A percentile compares a stretch with the other conserved stretches of the same genome.
phyloP scores from a whole-genome alignment of 371 early-diverging fungal species.

The Choanephora cucurbitarum region DNA sequence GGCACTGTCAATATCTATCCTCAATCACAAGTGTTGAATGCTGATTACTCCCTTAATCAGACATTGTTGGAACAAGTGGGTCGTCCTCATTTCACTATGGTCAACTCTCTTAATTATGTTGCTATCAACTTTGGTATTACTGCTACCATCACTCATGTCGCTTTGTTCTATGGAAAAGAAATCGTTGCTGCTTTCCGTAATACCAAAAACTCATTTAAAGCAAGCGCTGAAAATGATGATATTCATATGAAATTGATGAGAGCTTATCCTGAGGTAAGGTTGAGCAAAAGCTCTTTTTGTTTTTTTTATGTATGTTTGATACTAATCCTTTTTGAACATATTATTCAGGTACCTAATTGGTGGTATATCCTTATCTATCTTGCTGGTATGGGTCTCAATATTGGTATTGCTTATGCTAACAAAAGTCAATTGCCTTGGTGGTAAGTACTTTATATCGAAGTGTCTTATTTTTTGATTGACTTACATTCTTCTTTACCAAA shows the following conservation, averaged over 20 bases:
- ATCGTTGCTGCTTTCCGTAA: background rate
- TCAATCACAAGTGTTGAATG: conserved; percentile 40
- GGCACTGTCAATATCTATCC: conserved; percentile 36
- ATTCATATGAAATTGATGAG: conserved; percentile 71
- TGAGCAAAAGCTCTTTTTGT: too few relatives aligned
- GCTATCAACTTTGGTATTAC: conserved; percentile 51
- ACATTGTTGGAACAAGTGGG: conserved; percentile 42
- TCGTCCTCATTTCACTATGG: conserved; percentile 33
- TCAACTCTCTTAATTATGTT: conserved; percentile 29
- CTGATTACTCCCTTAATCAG: conserved; percentile 38
- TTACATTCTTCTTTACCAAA: background rate
- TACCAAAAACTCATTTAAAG: background rate
- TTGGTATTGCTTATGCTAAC: conserved; percentile 61
- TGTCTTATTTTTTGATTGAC: background rate
- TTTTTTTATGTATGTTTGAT: conserved; percentile 30
- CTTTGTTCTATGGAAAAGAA: conserved; percentile 47
- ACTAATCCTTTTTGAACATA: too few relatives aligned
- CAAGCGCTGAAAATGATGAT: conserved; percentile 37
- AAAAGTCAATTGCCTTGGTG: conserved; percentile 66
- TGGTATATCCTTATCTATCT: conserved; percentile 73
- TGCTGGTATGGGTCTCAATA: conserved; percentile 60
- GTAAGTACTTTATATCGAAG: background rate
- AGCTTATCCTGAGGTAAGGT: conserved; percentile 62
- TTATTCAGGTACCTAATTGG: conserved; percentile 59
- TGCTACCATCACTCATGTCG: conserved; percentile 55